phyloP scores from a whole-genome alignment of 1,139 yeast species.

The Saccharomyces uvarum region DNA sequence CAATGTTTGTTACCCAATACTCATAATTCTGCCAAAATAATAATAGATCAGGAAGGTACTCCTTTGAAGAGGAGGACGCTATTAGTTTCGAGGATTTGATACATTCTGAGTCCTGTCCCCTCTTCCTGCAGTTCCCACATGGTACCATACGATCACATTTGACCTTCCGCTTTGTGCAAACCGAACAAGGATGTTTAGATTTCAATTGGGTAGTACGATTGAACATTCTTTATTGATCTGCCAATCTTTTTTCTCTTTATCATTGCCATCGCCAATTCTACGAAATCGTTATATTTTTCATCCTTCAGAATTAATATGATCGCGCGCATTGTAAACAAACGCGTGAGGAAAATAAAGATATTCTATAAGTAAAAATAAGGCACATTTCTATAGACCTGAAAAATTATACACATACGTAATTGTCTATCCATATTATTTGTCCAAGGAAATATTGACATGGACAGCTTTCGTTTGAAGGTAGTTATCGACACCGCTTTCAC shows the following conservation, averaged over 20 bases:
- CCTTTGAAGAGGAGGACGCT: slow-evolving; percentile 1
- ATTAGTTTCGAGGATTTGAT: slow-evolving; percentile 8
- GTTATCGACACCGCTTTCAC: slow-evolving; percentile 68
- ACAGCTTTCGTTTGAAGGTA: slow-evolving; percentile 78
- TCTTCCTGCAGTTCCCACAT: slow-evolving; percentile 27
- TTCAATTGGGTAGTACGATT: slow-evolving; percentile 4
- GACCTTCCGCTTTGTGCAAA: slow-evolving; percentile 26
- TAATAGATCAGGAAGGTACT: slow-evolving; percentile 13
- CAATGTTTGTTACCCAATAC: slow-evolving; percentile 24
- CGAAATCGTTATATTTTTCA: neutral
- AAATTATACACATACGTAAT: neutral
- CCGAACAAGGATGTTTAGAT: slow-evolving; percentile 21
- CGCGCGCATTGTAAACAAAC: neutral
- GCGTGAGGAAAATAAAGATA: neutral
- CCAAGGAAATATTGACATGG: slow-evolving; percentile 44
- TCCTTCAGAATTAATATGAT: neutral
- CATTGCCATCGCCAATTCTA: neutral
- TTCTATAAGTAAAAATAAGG: too few relatives aligned
- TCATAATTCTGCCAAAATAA: slow-evolving; percentile 28
- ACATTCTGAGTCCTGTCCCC: slow-evolving; percentile 26
- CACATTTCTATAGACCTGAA: too few relatives aligned
- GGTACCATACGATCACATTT: slow-evolving; percentile 32
- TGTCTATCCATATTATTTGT: neutral
- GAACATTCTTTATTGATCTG: neutral
- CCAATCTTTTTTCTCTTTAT: neutral